Evolutionary conservation across 495 filamentous ascomycete species (phyloP).

Genomic region (Immersiella caudata): DNA sequence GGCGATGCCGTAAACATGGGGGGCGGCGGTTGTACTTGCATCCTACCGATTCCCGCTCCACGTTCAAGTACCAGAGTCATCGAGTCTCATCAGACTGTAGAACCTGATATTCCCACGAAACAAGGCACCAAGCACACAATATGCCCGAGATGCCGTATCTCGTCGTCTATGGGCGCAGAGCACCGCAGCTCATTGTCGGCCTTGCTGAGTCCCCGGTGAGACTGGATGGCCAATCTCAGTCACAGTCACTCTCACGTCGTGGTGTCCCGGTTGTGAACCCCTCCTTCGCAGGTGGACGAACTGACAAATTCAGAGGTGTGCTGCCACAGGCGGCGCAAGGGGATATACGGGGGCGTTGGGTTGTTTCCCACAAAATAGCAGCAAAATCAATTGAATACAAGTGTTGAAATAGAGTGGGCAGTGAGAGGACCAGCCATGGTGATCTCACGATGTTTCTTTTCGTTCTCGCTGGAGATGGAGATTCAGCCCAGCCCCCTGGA

Average conservation of each 20-base stretch:
- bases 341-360: not conserved
- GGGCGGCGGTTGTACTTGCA: conserved; percentile 21
- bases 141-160: not conserved
- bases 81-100: conserved; percentile 1
- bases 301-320: not conserved
- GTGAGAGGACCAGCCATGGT: not conserved
- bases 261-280: not conserved
- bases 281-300: not conserved
- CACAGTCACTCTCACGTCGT: not conserved
- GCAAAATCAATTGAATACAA: conserved; percentile 4
- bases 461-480: conserved; percentile 6
- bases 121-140: not conserved
- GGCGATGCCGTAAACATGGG: conserved; percentile 29
- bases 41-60: conserved; percentile 3
- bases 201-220: not conserved
- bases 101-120: not conserved
- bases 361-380: not conserved
- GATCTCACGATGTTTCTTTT: conserved; percentile 12
- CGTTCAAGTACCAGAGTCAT: not conserved
- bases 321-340: not conserved
- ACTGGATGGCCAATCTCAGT: not conserved
- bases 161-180: not conserved
- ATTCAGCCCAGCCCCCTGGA: conserved; percentile 22
- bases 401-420: not conserved
- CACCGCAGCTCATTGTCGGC: conserved; percentile 6